These are phyloP conservation scores for Phytomonas serpens DNA, from an alignment of 208 protist species.

Conservation along the genomic window DNA sequence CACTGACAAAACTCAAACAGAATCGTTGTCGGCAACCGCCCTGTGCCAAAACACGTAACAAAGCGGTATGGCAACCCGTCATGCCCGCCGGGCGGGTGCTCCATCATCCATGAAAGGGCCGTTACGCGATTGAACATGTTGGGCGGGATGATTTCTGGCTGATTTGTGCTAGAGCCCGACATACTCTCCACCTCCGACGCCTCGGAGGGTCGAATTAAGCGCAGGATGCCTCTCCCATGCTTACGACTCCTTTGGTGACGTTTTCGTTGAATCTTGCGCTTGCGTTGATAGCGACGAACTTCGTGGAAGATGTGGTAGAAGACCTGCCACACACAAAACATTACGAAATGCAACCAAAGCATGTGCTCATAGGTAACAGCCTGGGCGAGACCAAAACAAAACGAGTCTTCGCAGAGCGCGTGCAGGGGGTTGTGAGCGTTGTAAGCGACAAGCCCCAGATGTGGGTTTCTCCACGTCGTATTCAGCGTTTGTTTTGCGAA, in stretches of 20 bases:
- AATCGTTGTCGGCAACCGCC: constrained; percentile 35
- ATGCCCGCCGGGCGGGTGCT: constrained; percentile 42
- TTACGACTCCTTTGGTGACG: constrained; percentile 15
- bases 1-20: constrained; percentile 47
- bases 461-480: constrained; percentile 4
- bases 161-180: constrained; percentile 13
- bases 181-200: constrained; percentile 28
- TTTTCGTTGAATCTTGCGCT: constrained; percentile 17
- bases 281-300: constrained; percentile 19
- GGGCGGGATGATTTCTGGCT: constrained; percentile 22
- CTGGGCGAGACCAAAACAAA: constrained; percentile 42
- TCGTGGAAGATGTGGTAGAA: constrained; percentile 59
- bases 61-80: constrained; percentile 44
- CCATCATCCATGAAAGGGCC: constrained; percentile 69
- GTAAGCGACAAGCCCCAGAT: constrained; percentile 20
- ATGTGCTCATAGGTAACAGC: constrained; percentile 35
- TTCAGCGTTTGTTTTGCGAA: constrained; percentile 1
- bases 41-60: constrained; percentile 31
- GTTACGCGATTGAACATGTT: constrained; percentile 41
- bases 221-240: constrained; percentile 30
- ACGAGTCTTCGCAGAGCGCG: constrained; percentile 34
- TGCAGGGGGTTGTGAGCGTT: constrained; percentile 21
- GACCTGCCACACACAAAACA: constrained; percentile 57
- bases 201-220: constrained; percentile 21
- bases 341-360: constrained; percentile 43